phyloP scores from a whole-genome alignment of 495 filamentous ascomycete species.

The Tuber calosporum region DNA sequence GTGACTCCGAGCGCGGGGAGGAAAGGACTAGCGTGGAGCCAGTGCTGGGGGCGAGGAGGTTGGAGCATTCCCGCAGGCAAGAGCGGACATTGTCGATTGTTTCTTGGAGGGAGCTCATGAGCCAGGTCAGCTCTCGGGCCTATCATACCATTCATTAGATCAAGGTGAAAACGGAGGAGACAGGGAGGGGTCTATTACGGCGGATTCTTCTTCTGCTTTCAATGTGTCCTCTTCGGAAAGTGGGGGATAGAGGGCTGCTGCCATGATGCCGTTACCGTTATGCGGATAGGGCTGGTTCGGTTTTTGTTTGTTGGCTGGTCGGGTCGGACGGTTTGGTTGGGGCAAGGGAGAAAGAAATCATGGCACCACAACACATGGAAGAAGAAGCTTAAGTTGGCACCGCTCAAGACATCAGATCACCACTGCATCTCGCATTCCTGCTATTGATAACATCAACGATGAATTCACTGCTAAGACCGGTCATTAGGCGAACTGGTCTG shows the following conservation, averaged over 20 bases:
- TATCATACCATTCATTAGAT: conserved; percentile 11
- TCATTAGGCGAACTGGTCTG: neutral
- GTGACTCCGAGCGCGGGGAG: conserved; percentile 74
- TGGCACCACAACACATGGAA: neutral
- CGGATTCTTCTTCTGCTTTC: conserved; percentile 32
- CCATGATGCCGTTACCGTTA: conserved; percentile 13
- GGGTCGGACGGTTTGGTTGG: neutral
- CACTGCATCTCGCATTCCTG: neutral
- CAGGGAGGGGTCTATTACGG: conserved; percentile 16
- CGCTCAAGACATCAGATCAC: neutral
- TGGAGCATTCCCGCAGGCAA: conserved; percentile 81
- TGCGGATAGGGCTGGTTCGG: neutral
- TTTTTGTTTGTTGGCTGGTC: neutral
- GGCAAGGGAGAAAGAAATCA: neutral
- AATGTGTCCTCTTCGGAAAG: conserved; percentile 21
- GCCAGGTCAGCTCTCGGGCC: conserved; percentile 72
- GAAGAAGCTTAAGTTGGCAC: neutral
- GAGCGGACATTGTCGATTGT: conserved; percentile 69
- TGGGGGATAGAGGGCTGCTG: conserved; percentile 27
- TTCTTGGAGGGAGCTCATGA: conserved; percentile 67
- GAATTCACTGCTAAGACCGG: neutral
- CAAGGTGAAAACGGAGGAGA: neutral
- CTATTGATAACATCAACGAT: neutral
- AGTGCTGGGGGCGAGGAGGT: conserved; percentile 60
- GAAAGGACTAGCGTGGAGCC: conserved; percentile 81